Percentiles rank a stretch among this genome's conserved stretches.
Conservation (phyloP, 352 stramenopile species). For the Phytophthora rubi region DNA sequence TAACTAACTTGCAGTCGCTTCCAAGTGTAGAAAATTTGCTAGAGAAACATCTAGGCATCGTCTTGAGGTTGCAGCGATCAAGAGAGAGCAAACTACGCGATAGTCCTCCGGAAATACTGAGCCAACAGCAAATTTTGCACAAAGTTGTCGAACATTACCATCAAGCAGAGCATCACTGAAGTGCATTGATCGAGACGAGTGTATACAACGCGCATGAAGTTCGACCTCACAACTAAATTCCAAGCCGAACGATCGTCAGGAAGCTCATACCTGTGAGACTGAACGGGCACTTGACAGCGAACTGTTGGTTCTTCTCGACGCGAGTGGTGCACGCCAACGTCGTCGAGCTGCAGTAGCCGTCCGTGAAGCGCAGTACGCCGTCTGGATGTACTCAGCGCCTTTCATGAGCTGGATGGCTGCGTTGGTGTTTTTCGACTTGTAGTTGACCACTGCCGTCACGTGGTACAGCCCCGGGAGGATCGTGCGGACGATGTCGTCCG, state of each 20-base stretch:
- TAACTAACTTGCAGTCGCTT: neutral
- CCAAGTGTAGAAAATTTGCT: neutral
- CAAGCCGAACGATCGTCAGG: neutral
- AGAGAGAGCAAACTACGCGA: no score
- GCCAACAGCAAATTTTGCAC: no score
- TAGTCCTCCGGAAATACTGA: no score
- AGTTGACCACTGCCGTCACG: constrained; percentile 16
- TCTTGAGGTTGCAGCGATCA: neutral
- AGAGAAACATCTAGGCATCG: neutral
- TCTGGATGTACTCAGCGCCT: constrained; percentile 16
- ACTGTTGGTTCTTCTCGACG: neutral
- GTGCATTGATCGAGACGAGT: no score
- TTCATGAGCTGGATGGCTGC: constrained; percentile 16
- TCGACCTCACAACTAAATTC: neutral
- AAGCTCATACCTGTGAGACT: neutral
- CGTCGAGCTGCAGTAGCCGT: neutral
- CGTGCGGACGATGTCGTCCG: neutral
- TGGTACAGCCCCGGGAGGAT: constrained; percentile 11
- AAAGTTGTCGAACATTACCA: no score
- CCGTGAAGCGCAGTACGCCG: neutral
- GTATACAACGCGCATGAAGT: neutral
- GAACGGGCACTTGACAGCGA: neutral
- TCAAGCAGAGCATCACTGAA: no score
- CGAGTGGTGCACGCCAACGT: neutral
- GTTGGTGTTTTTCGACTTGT: neutral